Evolutionary conservation across 768 basidiomycete species (phyloP), one percentile per base, ranked within the genome.

Genomic region (Tulasnella sp.): DNA sequence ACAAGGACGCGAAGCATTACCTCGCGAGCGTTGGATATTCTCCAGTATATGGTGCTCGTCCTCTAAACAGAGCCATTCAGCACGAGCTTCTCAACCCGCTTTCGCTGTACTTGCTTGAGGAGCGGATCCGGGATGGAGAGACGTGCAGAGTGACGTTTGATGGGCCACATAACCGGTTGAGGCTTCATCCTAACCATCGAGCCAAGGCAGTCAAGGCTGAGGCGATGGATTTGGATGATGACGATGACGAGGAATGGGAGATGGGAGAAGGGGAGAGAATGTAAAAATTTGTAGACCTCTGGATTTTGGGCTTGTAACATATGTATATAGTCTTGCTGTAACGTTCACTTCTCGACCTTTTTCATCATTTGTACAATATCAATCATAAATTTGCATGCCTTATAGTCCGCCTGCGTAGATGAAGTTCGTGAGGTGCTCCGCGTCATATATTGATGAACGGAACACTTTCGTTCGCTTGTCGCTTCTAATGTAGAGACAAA

Each of bases 21-120:
- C 89, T 96, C 40, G 89, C 89, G 81, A 91, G 92, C 27, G 87
- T 91, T 73, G 94, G 94, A 0, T 96, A 94, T 85, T 93, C 93
- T 72, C 87, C 95, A 0, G 86, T 88, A 27, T 98, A 97, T 83
- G 96, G 97, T 81, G 97, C 97, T 78, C 91, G 97, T 58, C 98
- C 97, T 1, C 89, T 98, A 81, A 94, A 95, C 84, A 90, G 96
- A 44, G 90, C 94, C 5, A 97, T 99, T 82, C 97, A 98, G 86
- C 92, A 89, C 82, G 95, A 98, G 83, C 88, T 99, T 46, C 88
- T 99, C 83, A 97, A 98, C 84, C 97, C 97, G 18, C 87, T 99
- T 48, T 94, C 95, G 21, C 87, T 93, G 78, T 89, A 93, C 88
- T 88, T 99, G 62, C 90, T 99, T 73, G 92, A 94, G 56, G 94